Evolutionary conservation across 352 stramenopile species (phyloP), one percentile per base, ranked within the genome.

Genomic region (Phytophthora sp.): DNA sequence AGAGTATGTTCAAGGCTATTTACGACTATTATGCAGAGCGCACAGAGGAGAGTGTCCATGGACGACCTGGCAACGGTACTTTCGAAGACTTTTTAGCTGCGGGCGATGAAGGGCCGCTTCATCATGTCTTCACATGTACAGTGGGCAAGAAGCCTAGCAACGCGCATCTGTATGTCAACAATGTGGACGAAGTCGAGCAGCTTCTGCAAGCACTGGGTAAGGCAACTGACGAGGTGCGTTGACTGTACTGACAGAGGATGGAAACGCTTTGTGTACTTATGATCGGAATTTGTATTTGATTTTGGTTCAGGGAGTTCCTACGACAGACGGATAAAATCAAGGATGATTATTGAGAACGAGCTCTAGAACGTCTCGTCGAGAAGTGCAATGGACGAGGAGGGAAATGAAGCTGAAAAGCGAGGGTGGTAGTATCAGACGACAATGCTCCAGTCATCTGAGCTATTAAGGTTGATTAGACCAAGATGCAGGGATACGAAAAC

Each of bases 1-100:
- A 99, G 76, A 98, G 96, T 66, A 99, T 99, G 97, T 99, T 99
- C 79, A 93, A 92, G 60, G 73, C 84, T 46, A 91, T 97, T 67
- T 96, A 97, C 74, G 88, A 95, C 62, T 96, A 95, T 77, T 96
- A 96, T 57, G 87, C 88, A 1, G 83, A 96, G 67, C 80, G 86
- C 3, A 93, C 84, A 11, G 88, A 96, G 35, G 86, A 94, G 61
- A 94, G 77, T 53, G 73, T 93, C 31, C 84, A 94, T 44, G 86
- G 82, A 21, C 73, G 78, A 46, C 46, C 57, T 56, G 47, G 49
- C 39, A 50, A 61, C 41, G 33, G 53, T 13, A 58, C 50, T 49
- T 51, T 59, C 50, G 62, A 68, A 11, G 67, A 74, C 12, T 61
- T 66, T 27, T 21, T 78, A 9, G 52, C 68, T 60, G 36, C 66